Percentiles rank a stretch among this genome's conserved stretches.
phyloP scores from a whole-genome alignment of 2,329 filamentous ascomycete genomes.

The Sclerotiophoma versabilis region DNA sequence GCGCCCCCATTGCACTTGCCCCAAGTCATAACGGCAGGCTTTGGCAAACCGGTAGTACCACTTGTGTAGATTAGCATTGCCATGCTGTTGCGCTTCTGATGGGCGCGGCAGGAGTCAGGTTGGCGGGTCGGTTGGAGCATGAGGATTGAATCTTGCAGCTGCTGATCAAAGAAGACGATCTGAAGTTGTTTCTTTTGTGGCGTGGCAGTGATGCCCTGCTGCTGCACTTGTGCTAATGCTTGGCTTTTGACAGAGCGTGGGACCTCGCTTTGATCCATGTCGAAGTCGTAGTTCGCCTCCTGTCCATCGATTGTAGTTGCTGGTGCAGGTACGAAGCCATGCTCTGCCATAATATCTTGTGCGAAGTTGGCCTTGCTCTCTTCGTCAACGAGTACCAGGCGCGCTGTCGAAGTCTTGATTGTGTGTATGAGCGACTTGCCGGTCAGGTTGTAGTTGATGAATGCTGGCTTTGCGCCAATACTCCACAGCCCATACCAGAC shows the following conservation, averaged over 20 bases:
- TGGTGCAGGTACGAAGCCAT: conserved; percentile 32
- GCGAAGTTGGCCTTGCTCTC: conserved; percentile 48
- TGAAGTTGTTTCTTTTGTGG: conserved; percentile 32
- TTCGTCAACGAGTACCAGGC: conserved; percentile 66
- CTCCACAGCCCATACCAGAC: conserved; percentile 49
- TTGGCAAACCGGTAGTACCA: conserved; percentile 48
- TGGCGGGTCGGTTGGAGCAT: conserved; percentile 38
- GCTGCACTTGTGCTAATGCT: conserved; percentile 16
- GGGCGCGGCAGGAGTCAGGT: conserved; percentile 35
- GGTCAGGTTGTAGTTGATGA: conserved; percentile 50
- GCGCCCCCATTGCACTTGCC: conserved; percentile 30
- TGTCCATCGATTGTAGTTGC: conserved; percentile 7
- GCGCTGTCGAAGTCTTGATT: conserved; percentile 63
- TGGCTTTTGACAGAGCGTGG: conserved; percentile 30
- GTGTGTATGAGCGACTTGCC: conserved; percentile 56
- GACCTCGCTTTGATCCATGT: conserved; percentile 29
- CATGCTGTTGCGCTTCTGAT: conserved; percentile 38
- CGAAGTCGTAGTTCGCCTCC: conserved; percentile 34
- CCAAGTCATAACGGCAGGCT: conserved; percentile 44
- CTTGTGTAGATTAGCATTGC: conserved; percentile 50
- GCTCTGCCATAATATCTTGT: conserved; percentile 36
- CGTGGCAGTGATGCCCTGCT: conserved; percentile 14
- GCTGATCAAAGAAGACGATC: conserved; percentile 42
- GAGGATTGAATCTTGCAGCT: conserved; percentile 36
- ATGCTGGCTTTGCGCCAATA: conserved; percentile 49